phyloP scores from a whole-genome alignment of 176 grass and related monocot species.

The Musa beccarii region DNA sequence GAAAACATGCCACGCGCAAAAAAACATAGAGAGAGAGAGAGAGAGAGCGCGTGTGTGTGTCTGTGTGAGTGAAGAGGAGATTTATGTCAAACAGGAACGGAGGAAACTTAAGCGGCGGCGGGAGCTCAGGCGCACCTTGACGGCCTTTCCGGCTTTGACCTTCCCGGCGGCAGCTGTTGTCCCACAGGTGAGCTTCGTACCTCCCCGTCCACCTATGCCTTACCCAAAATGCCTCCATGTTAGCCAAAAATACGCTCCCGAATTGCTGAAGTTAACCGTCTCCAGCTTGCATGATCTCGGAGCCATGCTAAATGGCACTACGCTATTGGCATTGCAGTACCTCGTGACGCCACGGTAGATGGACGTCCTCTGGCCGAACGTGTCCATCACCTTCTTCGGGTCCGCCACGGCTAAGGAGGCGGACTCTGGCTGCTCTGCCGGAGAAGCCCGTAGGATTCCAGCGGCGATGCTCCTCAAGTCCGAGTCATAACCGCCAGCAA shows the following conservation, averaged over 20 bases:
- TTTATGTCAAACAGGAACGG: background rate
- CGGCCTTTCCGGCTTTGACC: slow-evolving; percentile 97
- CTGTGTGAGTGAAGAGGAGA: background rate
- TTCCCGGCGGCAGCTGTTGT: slow-evolving; percentile 93
- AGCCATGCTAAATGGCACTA: too few relatives aligned
- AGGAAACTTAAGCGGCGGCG: background rate
- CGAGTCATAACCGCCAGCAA: slow-evolving; percentile 8
- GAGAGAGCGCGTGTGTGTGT: too few relatives aligned
- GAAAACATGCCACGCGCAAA: slow-evolving; percentile 4
- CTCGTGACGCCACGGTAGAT: slow-evolving; percentile 93
- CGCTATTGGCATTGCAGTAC: slow-evolving; percentile 15
- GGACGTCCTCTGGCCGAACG: slow-evolving; percentile 80
- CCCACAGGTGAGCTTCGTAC: slow-evolving; percentile 99
- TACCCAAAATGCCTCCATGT: background rate
- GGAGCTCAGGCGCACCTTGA: slow-evolving; percentile 34
- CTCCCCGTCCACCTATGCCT: slow-evolving; percentile 94
- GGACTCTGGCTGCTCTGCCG: slow-evolving; percentile 15
- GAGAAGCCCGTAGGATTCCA: slow-evolving; percentile 45
- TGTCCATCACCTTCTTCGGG: slow-evolving; percentile 32
- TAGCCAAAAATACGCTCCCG: background rate
- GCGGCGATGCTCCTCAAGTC: slow-evolving; percentile 84
- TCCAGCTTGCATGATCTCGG: too few relatives aligned
- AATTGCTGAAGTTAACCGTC: too few relatives aligned
- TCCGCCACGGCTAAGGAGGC: slow-evolving; percentile 24
- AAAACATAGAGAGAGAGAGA: background rate